phyloP scores from a whole-genome alignment of 495 filamentous ascomycete genomes.

The Penicillium canescens region DNA sequence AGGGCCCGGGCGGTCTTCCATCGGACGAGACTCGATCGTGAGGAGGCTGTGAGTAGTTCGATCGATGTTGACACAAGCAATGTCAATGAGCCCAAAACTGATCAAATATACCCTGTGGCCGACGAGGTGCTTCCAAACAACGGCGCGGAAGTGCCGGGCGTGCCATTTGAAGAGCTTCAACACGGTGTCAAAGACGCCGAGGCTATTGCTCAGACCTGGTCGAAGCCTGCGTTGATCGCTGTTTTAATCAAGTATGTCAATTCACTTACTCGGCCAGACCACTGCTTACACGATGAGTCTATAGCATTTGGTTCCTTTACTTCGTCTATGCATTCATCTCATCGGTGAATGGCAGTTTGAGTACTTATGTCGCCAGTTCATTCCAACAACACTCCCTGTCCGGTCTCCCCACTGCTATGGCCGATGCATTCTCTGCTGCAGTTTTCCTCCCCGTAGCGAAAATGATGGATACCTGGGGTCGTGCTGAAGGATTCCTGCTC shows the following conservation, averaged over 20 bases:
- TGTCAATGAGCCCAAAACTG: conserved; percentile 2
- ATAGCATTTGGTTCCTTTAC: conserved; percentile 39
- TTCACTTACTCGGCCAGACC: not conserved
- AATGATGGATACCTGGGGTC: conserved; percentile 64
- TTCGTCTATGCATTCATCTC: conserved; percentile 26
- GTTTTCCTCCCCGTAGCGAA: conserved; percentile 63
- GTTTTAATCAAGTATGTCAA: conserved; percentile 35
- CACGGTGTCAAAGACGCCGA: conserved; percentile 38
- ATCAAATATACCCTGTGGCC: not conserved
- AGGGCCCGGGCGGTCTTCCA: conserved; percentile 10
- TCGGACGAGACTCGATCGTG: not conserved
- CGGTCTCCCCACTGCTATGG: conserved; percentile 29
- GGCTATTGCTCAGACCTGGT: conserved; percentile 38
- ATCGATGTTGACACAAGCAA: not conserved
- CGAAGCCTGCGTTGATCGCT: conserved; percentile 24
- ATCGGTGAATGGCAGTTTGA: conserved; percentile 25
- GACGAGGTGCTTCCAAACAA: conserved; percentile 8
- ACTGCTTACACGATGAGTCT: not conserved
- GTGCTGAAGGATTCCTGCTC: conserved; percentile 51
- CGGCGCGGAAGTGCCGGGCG: conserved; percentile 6
- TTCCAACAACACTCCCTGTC: conserved; percentile 35
- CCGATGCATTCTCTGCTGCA: conserved; percentile 56
- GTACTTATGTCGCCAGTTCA: conserved; percentile 32
- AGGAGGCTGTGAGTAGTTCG: conserved; percentile 6
- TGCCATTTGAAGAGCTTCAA: conserved; percentile 19